A percentile compares a stretch with the other conserved stretches of the same genome.
phyloP scores from a whole-genome alignment of 768 basidiomycete genomes.

The Coprinopsis marcescibilis region DNA sequence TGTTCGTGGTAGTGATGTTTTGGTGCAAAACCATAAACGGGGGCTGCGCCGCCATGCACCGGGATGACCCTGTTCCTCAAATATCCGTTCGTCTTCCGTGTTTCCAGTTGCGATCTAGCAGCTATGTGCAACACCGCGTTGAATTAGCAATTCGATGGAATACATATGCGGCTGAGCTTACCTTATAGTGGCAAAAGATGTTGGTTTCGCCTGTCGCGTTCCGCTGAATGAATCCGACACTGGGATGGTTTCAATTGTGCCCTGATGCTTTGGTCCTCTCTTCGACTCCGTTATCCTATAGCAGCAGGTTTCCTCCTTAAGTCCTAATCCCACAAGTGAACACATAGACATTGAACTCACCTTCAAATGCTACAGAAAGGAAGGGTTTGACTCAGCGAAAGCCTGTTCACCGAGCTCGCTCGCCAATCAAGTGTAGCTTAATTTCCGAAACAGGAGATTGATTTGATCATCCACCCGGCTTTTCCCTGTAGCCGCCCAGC shows the following conservation, averaged over 20 bases:
- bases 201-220: no score
- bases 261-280: no score
- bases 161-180: neutral
- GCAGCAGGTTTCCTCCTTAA: neutral
- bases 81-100: neutral
- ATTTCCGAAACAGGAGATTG: neutral
- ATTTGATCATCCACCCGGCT: neutral
- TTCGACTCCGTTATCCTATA: no score
- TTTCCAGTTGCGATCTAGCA: no score
- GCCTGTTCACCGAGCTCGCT: neutral
- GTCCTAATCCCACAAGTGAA: neutral
- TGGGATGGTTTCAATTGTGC: no score
- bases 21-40: slow-evolving; percentile 3
- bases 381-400: neutral
- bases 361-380: neutral
- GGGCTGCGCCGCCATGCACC: slow-evolving; percentile 5
- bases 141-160: no score
- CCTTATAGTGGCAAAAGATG: no score
- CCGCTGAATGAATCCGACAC: no score
- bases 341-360: neutral
- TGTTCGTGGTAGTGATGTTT: no score
- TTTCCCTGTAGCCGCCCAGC: neutral
- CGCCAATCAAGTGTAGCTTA: neutral
- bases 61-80: slow-evolving; percentile 4
- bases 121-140: no score